Evolutionary conservation across 345 rosid genomes (phyloP).

Genomic region (Microthlaspi erraticum): DNA sequence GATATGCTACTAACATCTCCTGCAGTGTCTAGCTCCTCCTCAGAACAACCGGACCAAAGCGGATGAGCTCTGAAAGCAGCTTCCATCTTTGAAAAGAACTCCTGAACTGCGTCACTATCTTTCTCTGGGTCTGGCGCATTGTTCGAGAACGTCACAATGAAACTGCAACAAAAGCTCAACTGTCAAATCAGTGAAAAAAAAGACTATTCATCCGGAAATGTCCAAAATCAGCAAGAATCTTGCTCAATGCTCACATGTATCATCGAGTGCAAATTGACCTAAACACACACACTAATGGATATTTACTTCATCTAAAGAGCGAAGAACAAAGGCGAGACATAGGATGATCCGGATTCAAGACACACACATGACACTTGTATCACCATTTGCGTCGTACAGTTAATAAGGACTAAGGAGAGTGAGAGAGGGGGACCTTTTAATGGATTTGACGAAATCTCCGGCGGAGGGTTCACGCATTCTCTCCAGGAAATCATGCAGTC

Average conservation of each 20-base stretch:
- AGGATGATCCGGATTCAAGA: no score
- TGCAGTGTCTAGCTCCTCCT: constrained; percentile 91
- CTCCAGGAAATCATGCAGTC: constrained; percentile 86
- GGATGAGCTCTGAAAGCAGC: constrained; percentile 88
- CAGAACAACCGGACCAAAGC: constrained; percentile 95
- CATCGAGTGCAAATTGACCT: neutral
- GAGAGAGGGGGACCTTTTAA: constrained; percentile 68
- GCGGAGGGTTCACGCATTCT: constrained; percentile 97
- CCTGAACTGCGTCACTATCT: constrained; percentile 73
- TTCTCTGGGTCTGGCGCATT: constrained; percentile 88
- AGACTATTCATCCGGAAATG: neutral
- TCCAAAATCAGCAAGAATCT: neutral
- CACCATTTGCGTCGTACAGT: no score
- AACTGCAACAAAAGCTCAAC: constrained; percentile 57
- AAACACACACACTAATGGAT: neutral
- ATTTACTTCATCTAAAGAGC: neutral
- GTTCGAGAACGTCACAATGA: constrained; percentile 84
- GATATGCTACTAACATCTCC: constrained; percentile 77
- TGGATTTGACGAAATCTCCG: constrained; percentile 88
- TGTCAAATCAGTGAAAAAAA: no score
- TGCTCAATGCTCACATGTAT: neutral
- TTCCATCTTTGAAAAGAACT: constrained; percentile 80
- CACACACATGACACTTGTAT: no score
- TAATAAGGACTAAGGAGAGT: neutral
- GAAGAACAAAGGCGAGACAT: no score